phyloP scores from a whole-genome alignment of 805 yeast genomes.

The Yarrowia sp. region DNA sequence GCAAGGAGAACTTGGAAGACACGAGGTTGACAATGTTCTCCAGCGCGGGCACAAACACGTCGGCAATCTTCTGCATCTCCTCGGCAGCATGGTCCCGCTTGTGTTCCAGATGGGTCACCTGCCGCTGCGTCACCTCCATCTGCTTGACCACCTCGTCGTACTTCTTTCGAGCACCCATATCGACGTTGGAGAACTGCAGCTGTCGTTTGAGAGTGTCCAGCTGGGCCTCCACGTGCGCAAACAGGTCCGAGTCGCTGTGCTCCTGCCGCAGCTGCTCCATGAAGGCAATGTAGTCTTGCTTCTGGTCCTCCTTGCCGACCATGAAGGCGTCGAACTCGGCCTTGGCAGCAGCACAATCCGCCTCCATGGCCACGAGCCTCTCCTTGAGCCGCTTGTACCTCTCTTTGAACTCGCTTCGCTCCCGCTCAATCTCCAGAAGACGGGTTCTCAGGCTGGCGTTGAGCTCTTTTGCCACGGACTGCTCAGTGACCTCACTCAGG shows the following conservation, averaged over 20 bases:
- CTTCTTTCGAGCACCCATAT: conserved; percentile 21
- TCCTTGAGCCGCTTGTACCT: background rate
- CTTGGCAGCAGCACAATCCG: background rate
- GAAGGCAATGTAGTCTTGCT: background rate
- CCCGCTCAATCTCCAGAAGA: background rate
- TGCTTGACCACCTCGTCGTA: conserved; percentile 10
- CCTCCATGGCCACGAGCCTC: background rate
- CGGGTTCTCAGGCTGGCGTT: background rate
- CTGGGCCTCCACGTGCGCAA: conserved; percentile 2
- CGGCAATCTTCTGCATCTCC: conserved; percentile 13
- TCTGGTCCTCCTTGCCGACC: background rate
- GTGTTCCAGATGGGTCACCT: background rate
- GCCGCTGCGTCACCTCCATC: background rate
- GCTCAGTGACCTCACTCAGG: conserved; percentile 2
- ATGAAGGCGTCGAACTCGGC: background rate
- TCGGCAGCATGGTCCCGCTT: conserved; percentile 4
- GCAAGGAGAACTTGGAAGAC: background rate
- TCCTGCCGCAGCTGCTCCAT: background rate
- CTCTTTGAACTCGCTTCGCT: background rate
- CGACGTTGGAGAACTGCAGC: conserved; percentile 8
- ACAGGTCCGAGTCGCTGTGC: background rate
- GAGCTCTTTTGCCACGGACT: background rate
- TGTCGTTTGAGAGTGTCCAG: background rate
- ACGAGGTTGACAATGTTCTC: background rate
- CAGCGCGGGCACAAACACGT: conserved; percentile 14